These are phyloP conservation scores for Oidiodendron maius DNA, from an alignment of 495 filamentous ascomycete species.

Conservation along the genomic window DNA sequence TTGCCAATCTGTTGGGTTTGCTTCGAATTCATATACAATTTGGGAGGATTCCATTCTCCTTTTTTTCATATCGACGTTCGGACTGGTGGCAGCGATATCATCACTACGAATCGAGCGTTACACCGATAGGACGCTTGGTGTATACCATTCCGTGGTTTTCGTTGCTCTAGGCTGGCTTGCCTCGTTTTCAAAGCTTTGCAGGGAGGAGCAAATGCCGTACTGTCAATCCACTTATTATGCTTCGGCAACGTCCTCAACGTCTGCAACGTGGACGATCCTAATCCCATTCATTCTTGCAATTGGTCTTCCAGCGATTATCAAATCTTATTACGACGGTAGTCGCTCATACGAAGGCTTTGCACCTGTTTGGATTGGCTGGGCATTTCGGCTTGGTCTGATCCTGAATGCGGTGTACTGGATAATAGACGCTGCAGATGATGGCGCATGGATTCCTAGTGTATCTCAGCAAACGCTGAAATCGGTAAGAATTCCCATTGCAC, in stretches of 20 bases:
- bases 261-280: constrained; percentile 80
- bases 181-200: constrained; percentile 87
- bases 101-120: constrained; percentile 62
- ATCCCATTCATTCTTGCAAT: constrained; percentile 73
- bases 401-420: constrained; percentile 80
- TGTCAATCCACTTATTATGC: constrained; percentile 95
- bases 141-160: constrained; percentile 81
- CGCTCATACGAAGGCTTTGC: constrained; percentile 83
- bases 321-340: constrained; percentile 67
- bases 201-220: constrained; percentile 97
- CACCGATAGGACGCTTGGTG: constrained; percentile 62
- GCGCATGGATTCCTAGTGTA: constrained; percentile 65
- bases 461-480: constrained; percentile 61
- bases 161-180: constrained; percentile 73
- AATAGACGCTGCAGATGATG: constrained; percentile 86
- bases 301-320: constrained; percentile 70
- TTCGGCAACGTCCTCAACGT: constrained; percentile 85
- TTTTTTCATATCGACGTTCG: constrained; percentile 88
- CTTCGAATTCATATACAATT: constrained; percentile 96
- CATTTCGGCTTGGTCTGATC: constrained; percentile 69
- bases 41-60: constrained; percentile 97
- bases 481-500: constrained; percentile 66
- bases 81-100: constrained; percentile 60
- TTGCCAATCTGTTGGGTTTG: constrained; percentile 82
- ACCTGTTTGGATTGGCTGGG: constrained; percentile 73